Base-by-base conservation (phyloP, 306 rosid species). In the Astragalus membranaceus region DNA sequence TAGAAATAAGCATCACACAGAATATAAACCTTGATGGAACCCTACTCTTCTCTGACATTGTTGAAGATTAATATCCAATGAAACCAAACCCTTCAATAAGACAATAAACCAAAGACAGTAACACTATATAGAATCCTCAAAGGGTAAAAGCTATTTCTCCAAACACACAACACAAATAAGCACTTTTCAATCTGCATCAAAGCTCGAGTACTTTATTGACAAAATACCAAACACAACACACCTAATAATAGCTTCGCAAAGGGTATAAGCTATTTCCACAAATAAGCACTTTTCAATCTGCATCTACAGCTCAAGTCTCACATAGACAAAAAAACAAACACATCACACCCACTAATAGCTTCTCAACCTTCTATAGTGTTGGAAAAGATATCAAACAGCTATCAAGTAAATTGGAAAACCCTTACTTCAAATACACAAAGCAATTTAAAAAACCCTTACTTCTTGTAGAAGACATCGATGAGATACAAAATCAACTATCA, bases 1-100 rank as follows among this genome's bases (percentile, higher is more conserved):
- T 36, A 12, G 95, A 91, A 44, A 91, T 57, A 23, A 78, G 16
- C 74, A 91, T 86, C 62, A 94, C 70, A 48, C 78, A 89, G 57
- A 85, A 86, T 56, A 88, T 54, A 29, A 91, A 77, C 75, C 87
- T 91, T 17, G 95, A 84, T 2, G 88, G 84, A 78, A 75, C 47
- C 91, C 75, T 80, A 74, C 78, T 64, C 85, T 91, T 94, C 71
- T 87, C 97, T 13, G 91, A 80, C 99, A 94, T 91, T 71, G 80
- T 72, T 43, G 67, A 78, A 60, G 67, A 51, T 55, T 60, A 67
- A 54, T 29, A 26, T 46, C 69, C 61, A 69, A 61, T 39, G 11
- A 14, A 59, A 80, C 16, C 36, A 64, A 58, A 60, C 2, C 57
- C 32, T 77, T 64, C 12, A 77, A 39, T 58, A 51, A 64, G 51